Evolutionary conservation across 2,329 filamentous ascomycete species (phyloP).

Genomic region (Scortechinia acanthostroma): DNA sequence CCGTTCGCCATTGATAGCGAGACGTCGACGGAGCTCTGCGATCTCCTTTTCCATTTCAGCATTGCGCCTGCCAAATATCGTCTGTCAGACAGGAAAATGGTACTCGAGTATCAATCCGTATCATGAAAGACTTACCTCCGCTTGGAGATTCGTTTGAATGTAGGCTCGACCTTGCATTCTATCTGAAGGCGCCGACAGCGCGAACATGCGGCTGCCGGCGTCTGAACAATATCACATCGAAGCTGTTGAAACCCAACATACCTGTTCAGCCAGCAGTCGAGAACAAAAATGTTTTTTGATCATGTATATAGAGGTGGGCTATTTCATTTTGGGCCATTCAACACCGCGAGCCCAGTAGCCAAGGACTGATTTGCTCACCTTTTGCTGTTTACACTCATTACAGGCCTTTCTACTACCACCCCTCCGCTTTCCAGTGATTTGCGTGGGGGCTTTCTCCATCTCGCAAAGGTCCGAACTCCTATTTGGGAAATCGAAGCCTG

Average conservation of each 20-base stretch:
- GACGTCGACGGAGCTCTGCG: background rate
- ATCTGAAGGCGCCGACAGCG: background rate
- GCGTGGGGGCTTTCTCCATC: background rate
- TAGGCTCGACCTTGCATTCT: background rate
- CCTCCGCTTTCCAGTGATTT: background rate
- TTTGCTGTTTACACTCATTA: constrained; percentile 3
- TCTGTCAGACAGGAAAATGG: background rate
- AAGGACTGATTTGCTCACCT: background rate
- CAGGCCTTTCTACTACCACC: constrained; percentile 17
- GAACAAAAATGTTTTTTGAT: background rate
- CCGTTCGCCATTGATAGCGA: background rate
- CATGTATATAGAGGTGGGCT: background rate
- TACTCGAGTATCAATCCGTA: no score
- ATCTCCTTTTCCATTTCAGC: constrained; percentile 2
- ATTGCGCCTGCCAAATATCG: background rate
- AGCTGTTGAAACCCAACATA: background rate
- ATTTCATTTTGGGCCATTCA: no score
- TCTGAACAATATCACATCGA: constrained; percentile 2
- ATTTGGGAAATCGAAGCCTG: background rate
- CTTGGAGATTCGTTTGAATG: background rate
- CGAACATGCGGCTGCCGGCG: background rate
- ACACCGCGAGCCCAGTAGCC: no score
- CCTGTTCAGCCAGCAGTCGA: background rate
- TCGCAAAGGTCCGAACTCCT: background rate
- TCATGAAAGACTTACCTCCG: constrained; percentile 14